A percentile compares a stretch with the other conserved stretches of the same genome.
phyloP scores from a whole-genome alignment of 139 green algal species.

The Asterochloris erici region DNA sequence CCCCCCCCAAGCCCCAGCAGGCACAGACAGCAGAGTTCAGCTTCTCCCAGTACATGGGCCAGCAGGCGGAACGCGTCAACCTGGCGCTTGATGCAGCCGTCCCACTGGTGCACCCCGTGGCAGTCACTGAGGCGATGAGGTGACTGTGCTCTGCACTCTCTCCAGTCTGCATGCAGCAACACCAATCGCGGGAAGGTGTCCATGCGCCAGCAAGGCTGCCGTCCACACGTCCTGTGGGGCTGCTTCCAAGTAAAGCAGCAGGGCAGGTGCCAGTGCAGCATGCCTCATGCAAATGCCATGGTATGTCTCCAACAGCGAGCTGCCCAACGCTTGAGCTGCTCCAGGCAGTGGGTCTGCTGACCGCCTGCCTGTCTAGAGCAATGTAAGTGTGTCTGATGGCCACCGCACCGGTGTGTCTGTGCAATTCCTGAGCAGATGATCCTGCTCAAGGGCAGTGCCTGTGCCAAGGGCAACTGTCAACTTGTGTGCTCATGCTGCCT shows the following conservation, averaged over 20 bases:
- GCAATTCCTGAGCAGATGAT: background rate
- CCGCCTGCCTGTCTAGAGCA: no score
- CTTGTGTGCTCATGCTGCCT: background rate
- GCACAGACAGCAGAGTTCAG: constrained; percentile 52
- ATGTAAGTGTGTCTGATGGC: no score
- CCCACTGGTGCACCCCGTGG: constrained; percentile 84
- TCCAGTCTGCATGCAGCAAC: background rate
- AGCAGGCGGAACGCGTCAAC: constrained; percentile 72
- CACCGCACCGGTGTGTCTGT: no score
- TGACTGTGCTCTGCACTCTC: constrained; percentile 2
- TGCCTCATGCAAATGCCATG: background rate
- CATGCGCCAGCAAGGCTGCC: background rate
- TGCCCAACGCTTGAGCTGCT: no score
- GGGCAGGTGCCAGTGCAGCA: background rate
- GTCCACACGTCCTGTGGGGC: background rate
- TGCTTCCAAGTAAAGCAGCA: background rate
- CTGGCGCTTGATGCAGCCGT: constrained; percentile 74
- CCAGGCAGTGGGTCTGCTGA: no score
- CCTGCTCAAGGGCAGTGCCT: no score
- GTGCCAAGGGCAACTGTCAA: background rate
- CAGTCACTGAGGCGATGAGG: constrained; percentile 92
- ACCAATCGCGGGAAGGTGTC: background rate
- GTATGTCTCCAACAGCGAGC: background rate
- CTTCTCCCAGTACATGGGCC: constrained; percentile 79
- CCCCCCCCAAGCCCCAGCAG: background rate